A percentile compares a stretch with the other conserved stretches of the same genome.
Conservation (phyloP, 2,329 filamentous ascomycete species). For the Verticillium isaacii region DNA sequence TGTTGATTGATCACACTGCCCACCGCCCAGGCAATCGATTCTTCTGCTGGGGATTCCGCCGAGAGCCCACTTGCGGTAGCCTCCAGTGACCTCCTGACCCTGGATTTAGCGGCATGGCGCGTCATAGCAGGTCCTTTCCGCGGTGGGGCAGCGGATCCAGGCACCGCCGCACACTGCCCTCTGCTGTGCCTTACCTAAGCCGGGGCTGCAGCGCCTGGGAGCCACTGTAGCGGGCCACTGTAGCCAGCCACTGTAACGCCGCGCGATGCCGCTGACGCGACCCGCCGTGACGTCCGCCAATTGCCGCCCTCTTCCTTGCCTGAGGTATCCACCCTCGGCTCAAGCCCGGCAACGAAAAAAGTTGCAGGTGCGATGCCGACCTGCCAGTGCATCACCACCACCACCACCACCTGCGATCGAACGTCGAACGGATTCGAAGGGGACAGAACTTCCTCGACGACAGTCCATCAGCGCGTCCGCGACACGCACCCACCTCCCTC, state of each 20-base stretch:
- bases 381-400: neutral
- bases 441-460: slow-evolving; percentile 20
- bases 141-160: too few species aligned
- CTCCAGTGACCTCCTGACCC: neutral
- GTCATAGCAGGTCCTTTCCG: neutral
- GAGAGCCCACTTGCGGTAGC: neutral
- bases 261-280: neutral
- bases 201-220: too few species aligned
- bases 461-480: neutral
- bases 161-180: too few species aligned
- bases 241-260: neutral
- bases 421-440: slow-evolving; percentile 11
- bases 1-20: neutral
- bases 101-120: neutral
- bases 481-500: neutral
- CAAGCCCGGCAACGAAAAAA: slow-evolving; percentile 14
- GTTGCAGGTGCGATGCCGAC: slow-evolving; percentile 4
- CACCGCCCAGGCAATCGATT: too few species aligned
- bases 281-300: neutral
- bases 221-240: neutral
- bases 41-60: too few species aligned
- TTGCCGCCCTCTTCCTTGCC: neutral
- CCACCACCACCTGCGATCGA: neutral
- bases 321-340: slow-evolving; percentile 7
- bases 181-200: too few species aligned